These are phyloP conservation scores for Lactarius psammicola DNA, from an alignment of 768 basidiomycete genomes.

Conservation along the genomic window DNA sequence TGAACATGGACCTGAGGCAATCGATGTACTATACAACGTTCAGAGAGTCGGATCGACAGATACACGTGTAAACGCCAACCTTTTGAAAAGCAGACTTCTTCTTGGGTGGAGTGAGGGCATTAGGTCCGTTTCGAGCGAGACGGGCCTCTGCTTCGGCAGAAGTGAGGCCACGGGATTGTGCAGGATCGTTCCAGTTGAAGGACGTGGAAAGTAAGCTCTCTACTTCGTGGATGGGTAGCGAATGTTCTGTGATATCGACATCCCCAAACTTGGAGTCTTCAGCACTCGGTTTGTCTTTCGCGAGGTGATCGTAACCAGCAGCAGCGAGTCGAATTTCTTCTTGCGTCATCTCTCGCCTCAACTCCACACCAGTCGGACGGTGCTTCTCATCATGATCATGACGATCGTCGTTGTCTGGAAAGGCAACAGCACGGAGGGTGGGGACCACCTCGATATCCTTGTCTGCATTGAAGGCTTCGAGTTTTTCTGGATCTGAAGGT, in stretches of 20 bases:
- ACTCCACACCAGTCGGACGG: slow-evolving; percentile 55
- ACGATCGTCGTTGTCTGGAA: slow-evolving; percentile 40
- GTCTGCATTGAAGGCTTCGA: slow-evolving; percentile 2
- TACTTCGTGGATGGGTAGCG: slow-evolving; percentile 44
- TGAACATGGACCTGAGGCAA: slow-evolving; percentile 60
- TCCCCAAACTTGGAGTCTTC: slow-evolving; percentile 39
- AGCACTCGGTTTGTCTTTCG: slow-evolving; percentile 41
- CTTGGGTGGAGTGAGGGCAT: slow-evolving; percentile 63
- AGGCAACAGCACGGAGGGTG: slow-evolving; percentile 48
- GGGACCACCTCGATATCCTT: slow-evolving; percentile 39
- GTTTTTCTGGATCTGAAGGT: slow-evolving; percentile 22
- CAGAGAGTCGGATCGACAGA: background rate
- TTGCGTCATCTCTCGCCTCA: slow-evolving; percentile 62
- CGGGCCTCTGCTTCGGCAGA: slow-evolving; percentile 51
- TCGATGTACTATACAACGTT: slow-evolving; percentile 52
- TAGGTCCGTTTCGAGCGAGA: slow-evolving; percentile 56
- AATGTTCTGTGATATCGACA: slow-evolving; percentile 61
- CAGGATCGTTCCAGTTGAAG: slow-evolving; percentile 54
- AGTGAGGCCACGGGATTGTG: slow-evolving; percentile 50
- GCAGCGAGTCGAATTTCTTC: slow-evolving; percentile 65
- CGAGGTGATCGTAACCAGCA: slow-evolving; percentile 66
- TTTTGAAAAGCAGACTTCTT: slow-evolving; percentile 64
- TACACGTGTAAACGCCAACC: slow-evolving; percentile 38
- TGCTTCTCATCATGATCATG: slow-evolving; percentile 34
- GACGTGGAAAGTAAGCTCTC: slow-evolving; percentile 45